Evolutionary conservation across 1,139 yeast species (phyloP).

Genomic region (Meyerozyma athensensis): DNA sequence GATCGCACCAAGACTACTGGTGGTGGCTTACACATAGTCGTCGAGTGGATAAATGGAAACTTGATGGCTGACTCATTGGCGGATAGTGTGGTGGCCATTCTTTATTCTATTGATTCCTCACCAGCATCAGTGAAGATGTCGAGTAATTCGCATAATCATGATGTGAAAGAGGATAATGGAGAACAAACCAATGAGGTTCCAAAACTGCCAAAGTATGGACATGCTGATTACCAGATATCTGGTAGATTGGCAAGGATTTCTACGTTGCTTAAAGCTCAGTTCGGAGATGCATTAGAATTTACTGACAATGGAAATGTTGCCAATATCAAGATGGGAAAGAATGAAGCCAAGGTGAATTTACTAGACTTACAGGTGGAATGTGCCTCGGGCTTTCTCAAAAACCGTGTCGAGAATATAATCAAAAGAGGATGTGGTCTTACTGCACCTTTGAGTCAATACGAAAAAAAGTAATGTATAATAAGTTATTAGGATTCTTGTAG

Average conservation of each 20-base stretch:
- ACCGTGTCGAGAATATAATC: conserved; percentile 77
- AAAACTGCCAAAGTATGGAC: conserved; percentile 20
- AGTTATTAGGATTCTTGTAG: not conserved
- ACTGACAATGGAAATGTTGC: conserved; percentile 43
- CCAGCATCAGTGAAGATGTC: conserved; percentile 92
- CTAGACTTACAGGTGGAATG: conserved; percentile 67
- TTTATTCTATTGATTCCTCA: conserved; percentile 87
- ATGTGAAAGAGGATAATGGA: conserved; percentile 10
- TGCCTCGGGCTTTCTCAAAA: conserved; percentile 68
- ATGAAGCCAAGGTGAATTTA: conserved; percentile 66
- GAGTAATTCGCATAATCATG: conserved; percentile 52
- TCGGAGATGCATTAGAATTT: conserved; percentile 66
- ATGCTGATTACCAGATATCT: conserved; percentile 34
- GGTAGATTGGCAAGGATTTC: conserved; percentile 62
- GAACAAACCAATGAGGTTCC: conserved; percentile 13
- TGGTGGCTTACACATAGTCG: conserved; percentile 45
- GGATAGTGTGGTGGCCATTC: conserved; percentile 85
- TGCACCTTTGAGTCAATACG: conserved; percentile 59
- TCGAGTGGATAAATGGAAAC: conserved; percentile 90
- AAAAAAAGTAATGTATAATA: conserved; percentile 13
- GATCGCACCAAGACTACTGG: conserved; percentile 38
- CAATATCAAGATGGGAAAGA: conserved; percentile 62
- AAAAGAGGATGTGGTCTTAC: conserved; percentile 75
- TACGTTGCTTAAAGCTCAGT: conserved; percentile 71
- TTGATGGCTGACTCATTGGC: conserved; percentile 87